Percentiles rank a stretch among this genome's conserved stretches.
Evolutionary conservation across 2,329 filamentous ascomycete species (phyloP).

Genomic region (Diaporthe amygdali): DNA sequence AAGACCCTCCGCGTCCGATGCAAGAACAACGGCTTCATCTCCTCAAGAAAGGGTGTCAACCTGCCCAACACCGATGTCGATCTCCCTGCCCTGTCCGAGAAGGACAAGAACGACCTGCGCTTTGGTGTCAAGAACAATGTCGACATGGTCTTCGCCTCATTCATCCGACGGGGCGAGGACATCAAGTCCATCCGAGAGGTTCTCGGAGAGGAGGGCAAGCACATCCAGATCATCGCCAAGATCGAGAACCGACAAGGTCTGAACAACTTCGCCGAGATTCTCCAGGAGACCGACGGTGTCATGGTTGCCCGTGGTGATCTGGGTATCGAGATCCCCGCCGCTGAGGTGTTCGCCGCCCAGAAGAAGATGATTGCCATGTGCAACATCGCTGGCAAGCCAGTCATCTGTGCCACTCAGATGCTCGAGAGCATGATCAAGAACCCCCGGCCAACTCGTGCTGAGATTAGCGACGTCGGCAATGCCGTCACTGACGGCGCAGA

Average conservation of each 20-base stretch:
- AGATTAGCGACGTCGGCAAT: conserved; percentile 98
- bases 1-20: conserved; percentile 86
- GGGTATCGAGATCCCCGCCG: conserved; percentile 97
- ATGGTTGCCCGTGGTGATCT: conserved; percentile 99
- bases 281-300: conserved; percentile 95
- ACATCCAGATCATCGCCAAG: conserved; percentile 99
- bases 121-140: conserved; percentile 99
- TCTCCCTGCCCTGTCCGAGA: conserved; percentile 94
- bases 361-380: conserved; percentile 99
- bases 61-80: conserved; percentile 98
- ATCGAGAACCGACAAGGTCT: conserved; percentile 99
- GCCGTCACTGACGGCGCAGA: conserved; percentile 97
- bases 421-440: conserved; percentile 99
- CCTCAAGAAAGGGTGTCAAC: conserved; percentile 99
- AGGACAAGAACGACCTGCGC: conserved; percentile 91
- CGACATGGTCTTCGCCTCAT: conserved; percentile 99
- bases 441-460: conserved; percentile 94
- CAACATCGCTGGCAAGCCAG: conserved; percentile 98
- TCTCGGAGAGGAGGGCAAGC: conserved; percentile 87
- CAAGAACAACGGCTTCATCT: conserved; percentile 98
- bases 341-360: conserved; percentile 98
- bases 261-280: conserved; percentile 99
- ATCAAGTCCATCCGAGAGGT: conserved; percentile 92
- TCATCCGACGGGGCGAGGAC: conserved; percentile 93
- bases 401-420: conserved; percentile 99